phyloP scores from a whole-genome alignment of 1,284 basidiomycete genomes.

The Pholiota adiposa region DNA sequence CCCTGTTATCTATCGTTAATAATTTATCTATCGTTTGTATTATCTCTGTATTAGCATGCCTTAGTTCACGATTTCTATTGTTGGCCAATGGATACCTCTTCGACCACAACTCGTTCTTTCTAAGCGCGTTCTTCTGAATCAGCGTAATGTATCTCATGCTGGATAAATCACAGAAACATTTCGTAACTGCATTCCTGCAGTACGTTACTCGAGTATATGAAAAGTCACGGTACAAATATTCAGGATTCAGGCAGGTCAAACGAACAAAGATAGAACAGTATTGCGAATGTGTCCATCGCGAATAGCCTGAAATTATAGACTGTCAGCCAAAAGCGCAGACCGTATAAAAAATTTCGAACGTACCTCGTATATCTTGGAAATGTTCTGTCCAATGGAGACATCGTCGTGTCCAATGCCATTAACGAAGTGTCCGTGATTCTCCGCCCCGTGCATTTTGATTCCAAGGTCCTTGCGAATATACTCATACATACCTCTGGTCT shows the following conservation, averaged over 20 bases:
- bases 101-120: background rate
- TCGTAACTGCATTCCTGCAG: background rate
- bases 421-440: constrained; percentile 62
- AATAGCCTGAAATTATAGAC: constrained; percentile 36
- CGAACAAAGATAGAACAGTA: constrained; percentile 57
- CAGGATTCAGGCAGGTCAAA: constrained; percentile 17
- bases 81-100: background rate
- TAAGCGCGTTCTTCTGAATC: too few relatives aligned
- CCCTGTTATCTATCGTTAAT: constrained; percentile 11
- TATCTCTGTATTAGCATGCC: constrained; percentile 6
- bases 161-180: background rate
- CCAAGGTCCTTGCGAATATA: constrained; percentile 70
- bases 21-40: constrained; percentile 19
- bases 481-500: constrained; percentile 70
- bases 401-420: constrained; percentile 62
- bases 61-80: background rate
- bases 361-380: constrained; percentile 73
- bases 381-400: constrained; percentile 66
- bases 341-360: constrained; percentile 10
- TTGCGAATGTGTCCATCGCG: constrained; percentile 73
- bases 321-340: background rate
- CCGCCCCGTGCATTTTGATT: constrained; percentile 74
- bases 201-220: background rate
- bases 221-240: background rate
- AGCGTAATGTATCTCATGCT: background rate